Evolutionary conservation across 2,329 filamentous ascomycete species (phyloP).

Genomic region (Aspergillus jensenii): DNA sequence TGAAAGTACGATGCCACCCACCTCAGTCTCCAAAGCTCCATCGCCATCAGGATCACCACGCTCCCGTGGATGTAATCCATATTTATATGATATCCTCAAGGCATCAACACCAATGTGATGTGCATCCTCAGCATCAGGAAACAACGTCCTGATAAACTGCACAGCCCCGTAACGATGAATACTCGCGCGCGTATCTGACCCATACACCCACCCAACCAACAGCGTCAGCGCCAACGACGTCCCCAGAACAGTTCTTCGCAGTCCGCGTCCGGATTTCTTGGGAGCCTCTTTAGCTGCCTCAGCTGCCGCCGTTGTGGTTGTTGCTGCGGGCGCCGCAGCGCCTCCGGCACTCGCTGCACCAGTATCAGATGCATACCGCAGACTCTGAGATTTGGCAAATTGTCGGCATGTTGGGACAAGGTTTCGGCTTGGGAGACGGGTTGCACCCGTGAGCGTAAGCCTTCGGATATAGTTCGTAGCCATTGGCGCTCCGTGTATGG

Average conservation of each 20-base stretch:
- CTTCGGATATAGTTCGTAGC: not conserved
- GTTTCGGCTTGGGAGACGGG: conserved; percentile 12
- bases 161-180: conserved; percentile 67
- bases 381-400: not conserved
- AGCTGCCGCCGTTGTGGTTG: conserved; percentile 13
- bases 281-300: conserved; percentile 26
- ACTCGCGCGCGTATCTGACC: conserved; percentile 72
- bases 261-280: conserved; percentile 28
- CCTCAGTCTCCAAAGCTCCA: conserved; percentile 56
- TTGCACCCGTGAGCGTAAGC: not conserved
- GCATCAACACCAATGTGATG: conserved; percentile 74
- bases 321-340: not conserved
- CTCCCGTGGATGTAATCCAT: conserved; percentile 80
- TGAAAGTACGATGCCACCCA: conserved; percentile 15
- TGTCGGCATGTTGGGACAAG: conserved; percentile 11
- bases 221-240: conserved; percentile 53
- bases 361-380: conserved; percentile 18
- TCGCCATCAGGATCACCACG: conserved; percentile 60
- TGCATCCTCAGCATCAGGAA: conserved; percentile 70
- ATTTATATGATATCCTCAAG: conserved; percentile 69
- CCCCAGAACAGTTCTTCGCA: conserved; percentile 40
- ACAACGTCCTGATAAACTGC: conserved; percentile 42
- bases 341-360: not conserved
- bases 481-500: not conserved
- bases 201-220: conserved; percentile 61